Conservation (phyloP, 2,329 filamentous ascomycete genomes). For the Phyllosticta paracitricarpa region DNA sequence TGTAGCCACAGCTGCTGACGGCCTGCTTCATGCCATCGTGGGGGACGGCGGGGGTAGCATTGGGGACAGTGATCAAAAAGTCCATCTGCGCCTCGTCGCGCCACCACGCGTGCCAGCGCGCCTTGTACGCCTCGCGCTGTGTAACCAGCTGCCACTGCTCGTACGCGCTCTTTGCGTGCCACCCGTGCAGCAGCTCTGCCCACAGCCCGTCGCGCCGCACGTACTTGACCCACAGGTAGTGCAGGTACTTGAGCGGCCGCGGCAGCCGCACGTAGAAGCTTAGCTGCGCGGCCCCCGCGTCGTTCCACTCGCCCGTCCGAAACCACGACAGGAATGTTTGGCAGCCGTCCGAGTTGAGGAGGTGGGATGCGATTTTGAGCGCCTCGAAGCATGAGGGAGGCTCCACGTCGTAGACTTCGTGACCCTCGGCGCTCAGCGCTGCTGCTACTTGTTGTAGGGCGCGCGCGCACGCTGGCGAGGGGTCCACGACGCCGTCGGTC, state of each 20-base stretch:
- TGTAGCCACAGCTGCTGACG: slow-evolving; percentile 81
- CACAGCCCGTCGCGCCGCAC: slow-evolving; percentile 65
- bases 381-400: slow-evolving; percentile 58
- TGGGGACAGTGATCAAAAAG: slow-evolving; percentile 72
- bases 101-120: slow-evolving; percentile 80
- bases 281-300: slow-evolving; percentile 68
- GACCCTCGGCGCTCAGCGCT: slow-evolving; percentile 61
- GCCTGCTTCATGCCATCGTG: slow-evolving; percentile 80
- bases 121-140: slow-evolving; percentile 67
- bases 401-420: slow-evolving; percentile 58
- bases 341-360: slow-evolving; percentile 79
- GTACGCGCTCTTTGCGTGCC: slow-evolving; percentile 61
- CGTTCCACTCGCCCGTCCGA: slow-evolving; percentile 67
- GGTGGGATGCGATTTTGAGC: slow-evolving; percentile 64
- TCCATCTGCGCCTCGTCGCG: slow-evolving; percentile 56
- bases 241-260: slow-evolving; percentile 66
- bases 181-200: slow-evolving; percentile 66
- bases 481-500: slow-evolving; percentile 72
- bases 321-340: slow-evolving; percentile 69
- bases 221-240: slow-evolving; percentile 85
- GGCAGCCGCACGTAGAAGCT: slow-evolving; percentile 63
- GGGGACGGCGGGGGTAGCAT: slow-evolving; percentile 81
- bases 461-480: slow-evolving; percentile 71
- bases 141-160: slow-evolving; percentile 78
- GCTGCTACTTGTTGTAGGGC: slow-evolving; percentile 61